A percentile compares a stretch with the other conserved stretches of the same genome.
These are phyloP conservation scores for Carnegiea gigantea DNA, from an alignment of 179 eudicot species.

Conservation along the genomic window DNA sequence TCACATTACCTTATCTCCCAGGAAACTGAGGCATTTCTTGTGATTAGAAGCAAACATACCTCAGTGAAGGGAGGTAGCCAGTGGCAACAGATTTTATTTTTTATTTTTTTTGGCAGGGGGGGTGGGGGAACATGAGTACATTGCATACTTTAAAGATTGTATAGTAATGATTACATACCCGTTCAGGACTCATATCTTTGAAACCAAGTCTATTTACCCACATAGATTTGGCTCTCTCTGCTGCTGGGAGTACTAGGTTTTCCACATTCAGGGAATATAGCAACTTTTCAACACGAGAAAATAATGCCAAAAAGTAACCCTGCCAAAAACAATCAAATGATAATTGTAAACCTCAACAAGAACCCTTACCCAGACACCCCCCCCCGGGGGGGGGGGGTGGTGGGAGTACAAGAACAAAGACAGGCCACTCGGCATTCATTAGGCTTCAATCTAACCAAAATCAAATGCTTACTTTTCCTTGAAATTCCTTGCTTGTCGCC, in stretches of 20 bases:
- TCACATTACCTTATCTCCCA: neutral
- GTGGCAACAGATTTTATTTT: too few species aligned
- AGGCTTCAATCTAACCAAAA: constrained; percentile 6
- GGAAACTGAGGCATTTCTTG: neutral
- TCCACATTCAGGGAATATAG: constrained; percentile 63
- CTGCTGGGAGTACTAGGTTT: constrained; percentile 88
- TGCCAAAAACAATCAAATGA: constrained; percentile 22
- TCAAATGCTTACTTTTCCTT: constrained; percentile 66
- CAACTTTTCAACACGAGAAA: constrained; percentile 68
- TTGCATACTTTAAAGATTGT: neutral
- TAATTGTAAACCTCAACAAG: neutral
- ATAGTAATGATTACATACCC: constrained; percentile 46
- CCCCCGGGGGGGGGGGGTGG: too few species aligned
- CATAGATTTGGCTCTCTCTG: constrained; percentile 88
- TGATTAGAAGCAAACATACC: too few species aligned
- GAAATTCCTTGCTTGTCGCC: constrained; percentile 86
- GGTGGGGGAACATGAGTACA: too few species aligned
- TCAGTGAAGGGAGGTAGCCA: too few species aligned
- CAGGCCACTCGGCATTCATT: neutral
- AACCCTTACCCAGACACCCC: too few species aligned
- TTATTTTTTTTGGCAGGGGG: too few species aligned
- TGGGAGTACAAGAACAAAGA: neutral
- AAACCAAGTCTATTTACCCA: constrained; percentile 90
- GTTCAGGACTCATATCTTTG: constrained; percentile 66
- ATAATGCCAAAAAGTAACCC: constrained; percentile 87